Conservation (phyloP, 768 basidiomycete genomes). For the Hypsizygus marmoreus region DNA sequence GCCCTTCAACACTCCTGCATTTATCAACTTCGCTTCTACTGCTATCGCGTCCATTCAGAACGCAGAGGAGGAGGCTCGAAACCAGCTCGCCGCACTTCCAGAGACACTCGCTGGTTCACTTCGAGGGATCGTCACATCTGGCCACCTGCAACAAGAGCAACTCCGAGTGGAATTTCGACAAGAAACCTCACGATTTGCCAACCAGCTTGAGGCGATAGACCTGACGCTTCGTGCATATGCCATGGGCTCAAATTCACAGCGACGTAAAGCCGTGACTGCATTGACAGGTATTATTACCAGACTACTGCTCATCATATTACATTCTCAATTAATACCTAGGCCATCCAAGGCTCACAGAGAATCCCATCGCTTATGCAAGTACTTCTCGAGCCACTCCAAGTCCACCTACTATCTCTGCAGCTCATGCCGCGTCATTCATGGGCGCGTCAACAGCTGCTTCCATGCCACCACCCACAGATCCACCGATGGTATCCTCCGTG, state of each 20-base stretch:
- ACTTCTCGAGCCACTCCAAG: no score
- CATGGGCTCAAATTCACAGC: not conserved
- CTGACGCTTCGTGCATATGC: not conserved
- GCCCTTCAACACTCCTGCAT: not conserved
- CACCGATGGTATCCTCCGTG: no score
- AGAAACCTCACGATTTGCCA: not conserved
- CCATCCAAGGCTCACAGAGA: no score
- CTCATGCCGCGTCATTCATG: no score
- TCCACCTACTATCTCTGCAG: no score
- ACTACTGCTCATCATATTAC: not conserved
- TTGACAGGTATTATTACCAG: not conserved
- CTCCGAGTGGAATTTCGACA: not conserved
- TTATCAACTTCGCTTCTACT: not conserved
- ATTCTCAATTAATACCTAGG: not conserved
- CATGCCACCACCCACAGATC: no score
- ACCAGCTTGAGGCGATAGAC: constrained; percentile 1
- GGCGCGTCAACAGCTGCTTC: no score
- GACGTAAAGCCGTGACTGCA: not conserved
- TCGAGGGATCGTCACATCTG: not conserved
- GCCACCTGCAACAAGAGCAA: not conserved
- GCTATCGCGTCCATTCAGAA: not conserved
- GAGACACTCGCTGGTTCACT: not conserved
- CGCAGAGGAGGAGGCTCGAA: not conserved
- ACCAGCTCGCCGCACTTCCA: not conserved
- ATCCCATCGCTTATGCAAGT: no score